Evolutionary conservation across 73 alveolate species (phyloP).

Genomic region (Loxodes magnus): DNA sequence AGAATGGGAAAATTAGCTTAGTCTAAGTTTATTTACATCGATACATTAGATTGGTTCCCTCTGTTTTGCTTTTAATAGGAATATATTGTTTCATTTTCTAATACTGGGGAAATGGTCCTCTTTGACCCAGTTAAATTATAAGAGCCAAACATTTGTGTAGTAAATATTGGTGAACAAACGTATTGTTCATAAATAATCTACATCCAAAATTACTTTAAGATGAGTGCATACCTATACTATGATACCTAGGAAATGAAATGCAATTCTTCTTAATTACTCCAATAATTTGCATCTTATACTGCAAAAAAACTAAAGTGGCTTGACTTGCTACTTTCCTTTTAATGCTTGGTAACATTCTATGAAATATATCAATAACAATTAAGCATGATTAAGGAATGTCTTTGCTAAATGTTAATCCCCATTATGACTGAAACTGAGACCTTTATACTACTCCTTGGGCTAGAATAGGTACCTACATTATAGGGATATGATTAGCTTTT

Average conservation of each 20-base stretch:
- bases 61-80: not conserved
- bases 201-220: constrained; percentile 2
- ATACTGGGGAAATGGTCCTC: constrained; percentile 14
- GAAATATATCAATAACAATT: too few relatives aligned
- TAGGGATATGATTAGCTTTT: too few relatives aligned
- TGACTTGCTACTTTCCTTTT: too few relatives aligned
- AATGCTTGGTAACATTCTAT: too few relatives aligned
- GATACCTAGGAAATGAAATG: constrained; percentile 34
- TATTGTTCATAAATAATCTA: constrained; percentile 9
- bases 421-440: too few relatives aligned
- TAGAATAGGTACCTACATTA: too few relatives aligned
- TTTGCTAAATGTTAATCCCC: too few relatives aligned
- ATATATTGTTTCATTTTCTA: not conserved
- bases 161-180: constrained; percentile 22
- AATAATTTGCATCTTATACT: not conserved
- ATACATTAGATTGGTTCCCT: not conserved
- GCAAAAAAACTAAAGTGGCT: too few relatives aligned
- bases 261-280: constrained; percentile 29
- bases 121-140: not conserved
- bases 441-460: too few relatives aligned
- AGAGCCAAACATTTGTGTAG: constrained; percentile 2
- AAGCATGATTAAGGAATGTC: too few relatives aligned
- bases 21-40: not conserved
- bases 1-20: not conserved
- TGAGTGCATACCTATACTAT: constrained; percentile 23